These are phyloP conservation scores for Tubosaeta brunneosetosa DNA, from an alignment of 768 basidiomycete species.

Conservation along the genomic window DNA sequence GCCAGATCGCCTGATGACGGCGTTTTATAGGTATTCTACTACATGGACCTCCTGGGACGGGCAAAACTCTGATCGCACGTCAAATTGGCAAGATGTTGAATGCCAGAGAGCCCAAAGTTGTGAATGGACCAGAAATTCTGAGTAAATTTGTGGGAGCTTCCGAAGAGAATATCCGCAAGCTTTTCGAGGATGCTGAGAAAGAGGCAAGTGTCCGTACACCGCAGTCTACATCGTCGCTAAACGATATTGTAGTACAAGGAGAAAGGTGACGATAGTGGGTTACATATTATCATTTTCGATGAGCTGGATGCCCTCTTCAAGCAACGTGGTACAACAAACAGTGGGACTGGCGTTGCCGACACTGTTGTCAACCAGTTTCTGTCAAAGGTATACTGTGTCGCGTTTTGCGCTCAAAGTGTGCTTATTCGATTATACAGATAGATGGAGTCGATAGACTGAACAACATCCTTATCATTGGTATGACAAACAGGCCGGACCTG, in stretches of 20 bases:
- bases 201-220: conserved; percentile 51
- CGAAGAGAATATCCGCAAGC: conserved; percentile 96
- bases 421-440: conserved; percentile 56
- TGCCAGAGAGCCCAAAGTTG: conserved; percentile 94
- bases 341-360: conserved; percentile 96
- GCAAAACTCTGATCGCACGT: conserved; percentile 95
- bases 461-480: conserved; percentile 98
- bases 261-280: conserved; percentile 92
- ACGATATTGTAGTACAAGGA: conserved; percentile 74
- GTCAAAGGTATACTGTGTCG: conserved; percentile 64
- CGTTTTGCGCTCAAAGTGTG: not conserved
- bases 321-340: conserved; percentile 89
- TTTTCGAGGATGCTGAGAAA: conserved; percentile 97
- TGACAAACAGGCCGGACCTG: conserved; percentile 99
- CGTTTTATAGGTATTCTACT: conserved; percentile 72
- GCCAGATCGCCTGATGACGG: not conserved
- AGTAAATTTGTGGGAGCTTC: conserved; percentile 97
- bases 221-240: not conserved
- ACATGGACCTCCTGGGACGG: conserved; percentile 95
- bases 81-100: conserved; percentile 99
- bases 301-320: conserved; percentile 99
- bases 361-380: conserved; percentile 97
- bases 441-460: conserved; percentile 98
- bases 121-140: conserved; percentile 96
- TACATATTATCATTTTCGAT: conserved; percentile 99